phyloP scores from a whole-genome alignment of 371 early-diverging fungal species.

The Lichtheimia ornata region DNA sequence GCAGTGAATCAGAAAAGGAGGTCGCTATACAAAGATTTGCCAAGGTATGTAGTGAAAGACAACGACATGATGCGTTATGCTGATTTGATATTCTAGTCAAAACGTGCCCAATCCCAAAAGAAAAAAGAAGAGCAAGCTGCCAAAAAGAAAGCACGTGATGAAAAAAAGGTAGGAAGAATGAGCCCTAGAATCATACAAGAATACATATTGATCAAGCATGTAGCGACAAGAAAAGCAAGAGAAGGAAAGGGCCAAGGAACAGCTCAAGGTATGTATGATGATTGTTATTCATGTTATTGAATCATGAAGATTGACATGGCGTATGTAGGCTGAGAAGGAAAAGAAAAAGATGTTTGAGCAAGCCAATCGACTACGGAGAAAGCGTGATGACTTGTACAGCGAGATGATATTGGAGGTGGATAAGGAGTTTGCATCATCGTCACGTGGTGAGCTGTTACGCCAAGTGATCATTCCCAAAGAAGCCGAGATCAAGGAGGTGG shows the following conservation, averaged over 20 bases:
- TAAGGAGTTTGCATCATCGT: conserved; percentile 20
- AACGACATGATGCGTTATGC: no score
- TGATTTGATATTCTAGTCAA: no score
- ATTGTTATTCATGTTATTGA: background rate
- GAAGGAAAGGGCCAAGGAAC: conserved; percentile 17
- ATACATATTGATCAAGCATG: background rate
- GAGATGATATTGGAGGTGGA: conserved; percentile 63
- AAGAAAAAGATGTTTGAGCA: conserved; percentile 32
- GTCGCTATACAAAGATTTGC: no score
- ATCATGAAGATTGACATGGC: background rate
- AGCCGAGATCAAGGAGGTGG: background rate
- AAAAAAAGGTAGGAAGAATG: no score
- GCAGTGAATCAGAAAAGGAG: background rate
- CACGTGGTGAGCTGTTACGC: conserved; percentile 14
- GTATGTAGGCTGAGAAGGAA: conserved; percentile 26
- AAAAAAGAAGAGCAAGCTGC: no score
- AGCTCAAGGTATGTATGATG: background rate
- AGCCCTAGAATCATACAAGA: no score
- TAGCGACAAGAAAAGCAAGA: conserved; percentile 2
- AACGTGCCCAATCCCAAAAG: no score
- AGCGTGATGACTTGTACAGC: conserved; percentile 40
- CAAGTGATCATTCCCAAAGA: conserved; percentile 7
- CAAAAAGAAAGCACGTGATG: no score
- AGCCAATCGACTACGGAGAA: conserved; percentile 36
- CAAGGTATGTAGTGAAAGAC: no score